Conservation (phyloP, 768 basidiomycete genomes). For the Lactarius pseudohatsudake region DNA sequence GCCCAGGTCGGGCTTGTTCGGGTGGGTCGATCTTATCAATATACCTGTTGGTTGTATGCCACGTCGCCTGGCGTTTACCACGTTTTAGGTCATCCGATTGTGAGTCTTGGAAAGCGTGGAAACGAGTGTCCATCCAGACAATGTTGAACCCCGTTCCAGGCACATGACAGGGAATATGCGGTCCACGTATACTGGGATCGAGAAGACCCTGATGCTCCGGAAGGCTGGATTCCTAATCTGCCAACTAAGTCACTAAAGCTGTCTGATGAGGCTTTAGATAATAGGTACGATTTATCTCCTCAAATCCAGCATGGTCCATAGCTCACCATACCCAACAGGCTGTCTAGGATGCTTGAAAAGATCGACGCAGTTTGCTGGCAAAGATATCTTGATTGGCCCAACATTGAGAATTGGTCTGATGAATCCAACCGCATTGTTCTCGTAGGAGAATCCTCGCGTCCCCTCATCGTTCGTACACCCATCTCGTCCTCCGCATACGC, state of each 20-base stretch:
- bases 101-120: slow-evolving; percentile 4
- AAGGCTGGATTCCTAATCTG: slow-evolving; percentile 24
- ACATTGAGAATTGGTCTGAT: slow-evolving; percentile 28
- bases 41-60: not conserved
- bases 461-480: slow-evolving; percentile 21
- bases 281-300: slow-evolving; percentile 6
- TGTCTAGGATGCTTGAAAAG: slow-evolving; percentile 16
- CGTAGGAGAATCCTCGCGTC: slow-evolving; percentile 26
- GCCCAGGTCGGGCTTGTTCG: slow-evolving; percentile 12
- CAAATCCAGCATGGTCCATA: not conserved
- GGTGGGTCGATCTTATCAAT: slow-evolving; percentile 15
- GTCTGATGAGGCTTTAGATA: slow-evolving; percentile 12
- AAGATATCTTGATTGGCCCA: slow-evolving; percentile 19
- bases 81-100: slow-evolving; percentile 24
- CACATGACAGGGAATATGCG: slow-evolving; percentile 12
- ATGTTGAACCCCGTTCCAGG: slow-evolving; percentile 5
- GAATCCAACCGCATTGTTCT: slow-evolving; percentile 25
- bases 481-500: not conserved
- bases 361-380: slow-evolving; percentile 19
- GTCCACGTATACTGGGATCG: slow-evolving; percentile 24
- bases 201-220: slow-evolving; percentile 17
- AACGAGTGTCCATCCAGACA: not conserved
- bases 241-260: slow-evolving; percentile 8
- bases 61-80: not conserved
- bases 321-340: slow-evolving; percentile 14